Evolutionary conservation across 2,329 filamentous ascomycete genomes (phyloP), one percentile per base, ranked within the genome.

Genomic region (Beauveria rudraprayagi): DNA sequence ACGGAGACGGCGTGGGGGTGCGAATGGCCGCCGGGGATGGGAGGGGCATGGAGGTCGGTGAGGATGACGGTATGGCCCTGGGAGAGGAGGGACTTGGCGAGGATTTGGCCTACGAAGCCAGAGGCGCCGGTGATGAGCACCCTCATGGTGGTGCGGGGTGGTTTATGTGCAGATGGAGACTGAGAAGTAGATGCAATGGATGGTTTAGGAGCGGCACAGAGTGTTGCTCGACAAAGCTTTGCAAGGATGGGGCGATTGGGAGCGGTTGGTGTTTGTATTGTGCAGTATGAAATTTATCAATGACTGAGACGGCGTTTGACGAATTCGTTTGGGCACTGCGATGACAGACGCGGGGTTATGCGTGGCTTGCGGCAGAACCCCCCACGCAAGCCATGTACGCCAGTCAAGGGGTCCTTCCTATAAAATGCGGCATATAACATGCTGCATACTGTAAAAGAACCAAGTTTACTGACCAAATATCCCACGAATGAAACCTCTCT

Each of bases 51-150:
- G 30, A 86, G 75, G 66, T 87, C 84, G 19, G 81, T 83, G 48
- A 86, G 73, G 61, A 78, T 77, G 59, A 87, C 72, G 61, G 77
- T 71, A 41, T 76, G 59, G 34, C 65, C 63, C 7, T 67, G 63
- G 34, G 77, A 73, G 46, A 86, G 73, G 11, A 87, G 76, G 46
- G 81, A 77, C 57, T 76, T 75, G 10, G 82, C 79, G 40, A 87
- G 77, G 53, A 82, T 76, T 69, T 85, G 83, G 68, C 83, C 83
- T 62, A 87, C 80, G 69, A 87, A 86, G 61, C 84, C 84, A 56
- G 81, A 80, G 22, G 79, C 83, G 40, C 84, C 83, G 14, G 83
- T 86, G 66, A 87, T 84, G 67, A 86, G 78, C 46, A 86, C 76
- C 41, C 55, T 60, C 63, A 61, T 61, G 51, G 10, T 62, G 28